Base-by-base conservation (phyloP, 2,329 filamentous ascomycete species). In the Cordyceps cicadae region DNA sequence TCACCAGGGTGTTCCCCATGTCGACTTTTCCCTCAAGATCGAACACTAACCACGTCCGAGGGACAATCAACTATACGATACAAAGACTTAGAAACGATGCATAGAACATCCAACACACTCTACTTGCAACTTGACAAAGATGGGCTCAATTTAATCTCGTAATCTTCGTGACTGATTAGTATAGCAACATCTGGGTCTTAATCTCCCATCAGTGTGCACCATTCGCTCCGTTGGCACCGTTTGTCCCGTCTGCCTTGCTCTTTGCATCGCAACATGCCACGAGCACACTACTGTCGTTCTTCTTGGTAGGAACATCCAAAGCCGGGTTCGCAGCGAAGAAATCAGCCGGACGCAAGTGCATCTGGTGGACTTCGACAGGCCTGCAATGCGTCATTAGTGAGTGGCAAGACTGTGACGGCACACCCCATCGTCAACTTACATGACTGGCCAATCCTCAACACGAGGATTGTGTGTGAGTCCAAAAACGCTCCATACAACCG, bases 21-120 rank as follows among this genome's bases (percentile, higher is more conserved):
- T 99, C 51, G 94, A 99, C 74, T 97, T 97, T 72, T 97, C 92
- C 5, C 80, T 99, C 66, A 99, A 99, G 79, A 92, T 99, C 64
- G 72, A 76, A 49, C 73, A 75, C 55, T 74, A 69, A 15, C 26
- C 43, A n/a, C 15, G 5, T 9, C 37, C 12, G 19, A 19, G 8
- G 12, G 62, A 64, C 63, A 63, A 54, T 53, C 29, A 29, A 29
- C 29, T 52, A 60, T 56, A 61, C 61, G n/a, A 59, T 43, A 51
- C n/a, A 59, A 34, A 51, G 26, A 29, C 5, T 15, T 41, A 29
- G 32, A 50, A 17, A 58, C n/a, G 7, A 21, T 26, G 15, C 26
- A 17, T 29, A 24, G 17, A 19, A 17, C 5, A 6, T 39, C 21
- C 41, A 37, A 21, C 11, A 48, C 12, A 43, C 17, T 43, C 9